These are phyloP conservation scores for Xylaria sp. DNA, from an alignment of 2,329 filamentous ascomycete genomes.

Conservation along the genomic window DNA sequence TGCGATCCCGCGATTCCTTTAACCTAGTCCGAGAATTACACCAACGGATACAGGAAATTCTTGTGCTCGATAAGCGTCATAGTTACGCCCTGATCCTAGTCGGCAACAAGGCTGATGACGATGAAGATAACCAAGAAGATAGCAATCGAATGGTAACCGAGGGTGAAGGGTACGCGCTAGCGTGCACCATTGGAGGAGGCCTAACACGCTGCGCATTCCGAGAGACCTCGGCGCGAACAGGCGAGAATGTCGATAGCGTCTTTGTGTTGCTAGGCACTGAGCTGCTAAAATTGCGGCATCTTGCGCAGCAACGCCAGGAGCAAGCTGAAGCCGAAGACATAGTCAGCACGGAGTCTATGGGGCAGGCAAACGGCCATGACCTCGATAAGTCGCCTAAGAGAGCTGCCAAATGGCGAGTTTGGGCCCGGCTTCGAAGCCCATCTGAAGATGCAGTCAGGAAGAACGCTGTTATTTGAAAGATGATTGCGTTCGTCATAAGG, in stretches of 20 bases:
- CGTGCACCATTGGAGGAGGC: conserved; percentile 25
- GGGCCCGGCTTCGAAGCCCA: conserved; percentile 30
- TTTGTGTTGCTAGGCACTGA: conserved; percentile 44
- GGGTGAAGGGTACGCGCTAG: conserved; percentile 41
- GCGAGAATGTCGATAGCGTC: conserved; percentile 43
- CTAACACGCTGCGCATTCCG: conserved; percentile 36
- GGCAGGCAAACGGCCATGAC: neutral
- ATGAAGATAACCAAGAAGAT: conserved; percentile 31
- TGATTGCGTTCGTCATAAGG: neutral
- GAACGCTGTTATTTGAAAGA: neutral
- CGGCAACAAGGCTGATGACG: conserved; percentile 45
- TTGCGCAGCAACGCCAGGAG: conserved; percentile 35
- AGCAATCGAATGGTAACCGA: conserved; percentile 40
- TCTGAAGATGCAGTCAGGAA: conserved; percentile 21
- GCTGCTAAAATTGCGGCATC: conserved; percentile 41
- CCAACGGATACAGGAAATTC: conserved; percentile 36
- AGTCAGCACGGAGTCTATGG: neutral
- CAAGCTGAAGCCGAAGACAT: conserved; percentile 23
- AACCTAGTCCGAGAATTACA: conserved; percentile 20
- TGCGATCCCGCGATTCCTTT: conserved; percentile 38
- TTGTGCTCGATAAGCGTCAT: conserved; percentile 24
- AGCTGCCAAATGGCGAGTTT: conserved; percentile 31
- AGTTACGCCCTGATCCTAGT: conserved; percentile 36
- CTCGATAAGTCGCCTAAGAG: conserved; percentile 19
- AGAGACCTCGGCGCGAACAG: conserved; percentile 45